phyloP scores from a whole-genome alignment of 441 rosid genomes.

The Cnidoscolus chayamansa region DNA sequence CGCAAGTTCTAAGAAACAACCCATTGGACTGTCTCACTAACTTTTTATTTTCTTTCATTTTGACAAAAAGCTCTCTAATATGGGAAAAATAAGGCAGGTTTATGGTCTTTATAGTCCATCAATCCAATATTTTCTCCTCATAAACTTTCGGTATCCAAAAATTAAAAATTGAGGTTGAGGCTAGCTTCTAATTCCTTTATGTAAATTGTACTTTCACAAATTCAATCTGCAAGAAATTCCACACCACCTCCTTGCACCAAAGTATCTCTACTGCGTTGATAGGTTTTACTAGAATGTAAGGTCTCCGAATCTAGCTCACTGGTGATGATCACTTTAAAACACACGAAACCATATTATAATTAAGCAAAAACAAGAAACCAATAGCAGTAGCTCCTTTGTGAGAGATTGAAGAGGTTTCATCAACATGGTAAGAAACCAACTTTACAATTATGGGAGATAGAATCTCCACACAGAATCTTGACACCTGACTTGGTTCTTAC shows the following conservation, averaged over 20 bases:
- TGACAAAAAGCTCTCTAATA: background rate
- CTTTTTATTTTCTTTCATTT: background rate
- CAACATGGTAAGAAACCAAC: conserved; percentile 1
- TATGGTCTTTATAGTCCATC: too few species aligned
- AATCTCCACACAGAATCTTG: background rate
- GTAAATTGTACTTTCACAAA: too few species aligned
- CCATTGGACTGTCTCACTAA: background rate
- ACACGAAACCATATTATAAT: background rate
- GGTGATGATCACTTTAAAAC: background rate
- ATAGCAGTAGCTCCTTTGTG: background rate
- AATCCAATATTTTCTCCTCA: too few species aligned
- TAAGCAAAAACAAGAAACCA: background rate
- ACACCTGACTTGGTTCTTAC: background rate
- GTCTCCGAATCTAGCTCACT: background rate
- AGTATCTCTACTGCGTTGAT: too few species aligned
- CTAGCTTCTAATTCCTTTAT: too few species aligned
- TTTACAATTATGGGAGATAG: background rate
- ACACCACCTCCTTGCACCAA: too few species aligned
- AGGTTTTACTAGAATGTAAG: background rate
- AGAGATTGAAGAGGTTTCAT: too few species aligned
- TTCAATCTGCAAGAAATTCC: too few species aligned
- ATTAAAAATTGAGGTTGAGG: too few species aligned
- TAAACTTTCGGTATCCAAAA: too few species aligned
- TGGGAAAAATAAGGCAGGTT: background rate
- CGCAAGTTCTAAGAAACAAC: background rate